These are phyloP conservation scores for Ceratocystis cacaofunesta DNA, from an alignment of 2,329 filamentous ascomycete genomes.

Conservation along the genomic window DNA sequence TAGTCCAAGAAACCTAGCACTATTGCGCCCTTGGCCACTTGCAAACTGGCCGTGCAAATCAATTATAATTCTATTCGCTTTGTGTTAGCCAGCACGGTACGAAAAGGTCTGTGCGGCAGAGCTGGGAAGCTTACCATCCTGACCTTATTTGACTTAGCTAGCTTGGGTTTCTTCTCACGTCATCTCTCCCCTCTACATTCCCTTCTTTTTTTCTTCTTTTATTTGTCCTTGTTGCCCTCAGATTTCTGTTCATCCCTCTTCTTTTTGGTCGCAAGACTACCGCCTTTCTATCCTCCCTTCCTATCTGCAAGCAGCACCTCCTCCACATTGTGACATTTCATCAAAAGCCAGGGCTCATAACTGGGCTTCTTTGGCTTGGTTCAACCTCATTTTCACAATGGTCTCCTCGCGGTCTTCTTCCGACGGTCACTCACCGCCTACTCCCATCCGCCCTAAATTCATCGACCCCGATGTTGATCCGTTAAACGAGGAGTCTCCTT, in stretches of 20 bases:
- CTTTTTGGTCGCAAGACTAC: not conserved
- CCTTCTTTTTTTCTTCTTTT: not conserved
- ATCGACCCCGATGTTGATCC: slow-evolving; percentile 16
- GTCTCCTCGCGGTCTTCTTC: slow-evolving; percentile 3
- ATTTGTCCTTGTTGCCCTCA: not conserved
- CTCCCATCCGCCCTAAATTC: slow-evolving; percentile 9
- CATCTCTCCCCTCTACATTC: not conserved
- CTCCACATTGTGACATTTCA: not conserved
- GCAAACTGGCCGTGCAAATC: not conserved
- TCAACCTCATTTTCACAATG: not conserved
- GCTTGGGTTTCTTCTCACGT: not conserved
- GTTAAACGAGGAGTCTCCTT: slow-evolving; percentile 18
- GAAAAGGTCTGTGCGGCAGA: not conserved
- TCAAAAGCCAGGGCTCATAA: not conserved
- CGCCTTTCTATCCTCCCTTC: not conserved
- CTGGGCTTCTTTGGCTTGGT: slow-evolving; percentile 2
- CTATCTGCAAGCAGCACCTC: not conserved
- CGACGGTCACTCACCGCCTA: slow-evolving; percentile 3
- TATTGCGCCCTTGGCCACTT: not conserved
- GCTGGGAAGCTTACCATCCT: not conserved
- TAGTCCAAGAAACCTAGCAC: not conserved
- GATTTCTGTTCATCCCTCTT: not conserved
- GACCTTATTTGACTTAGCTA: not conserved
- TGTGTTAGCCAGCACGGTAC: not conserved
- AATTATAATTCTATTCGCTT: not conserved